These are phyloP conservation scores for Chaetomium cochliodes DNA, from an alignment of 495 filamentous ascomycete species.

Conservation along the genomic window DNA sequence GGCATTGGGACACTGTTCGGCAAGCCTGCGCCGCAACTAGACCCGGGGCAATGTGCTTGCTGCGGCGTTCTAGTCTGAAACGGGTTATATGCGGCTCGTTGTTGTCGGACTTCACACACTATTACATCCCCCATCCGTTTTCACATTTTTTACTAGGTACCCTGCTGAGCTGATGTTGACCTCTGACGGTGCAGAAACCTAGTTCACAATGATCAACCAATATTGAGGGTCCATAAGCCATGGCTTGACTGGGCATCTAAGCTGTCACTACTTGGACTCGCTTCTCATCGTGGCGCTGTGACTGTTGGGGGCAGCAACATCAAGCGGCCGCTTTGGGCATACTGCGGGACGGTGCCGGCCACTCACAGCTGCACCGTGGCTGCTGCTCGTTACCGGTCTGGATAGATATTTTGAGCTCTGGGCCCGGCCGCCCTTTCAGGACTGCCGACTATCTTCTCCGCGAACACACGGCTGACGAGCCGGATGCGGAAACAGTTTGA, in stretches of 20 bases:
- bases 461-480: not conserved
- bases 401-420: not conserved
- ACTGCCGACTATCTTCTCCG: not conserved
- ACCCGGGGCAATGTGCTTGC: not conserved
- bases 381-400: not conserved
- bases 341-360: not conserved
- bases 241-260: no score
- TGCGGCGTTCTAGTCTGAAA: not conserved
- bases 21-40: not conserved
- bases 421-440: not conserved
- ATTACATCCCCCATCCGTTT: not conserved
- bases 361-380: conserved; percentile 2
- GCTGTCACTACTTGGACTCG: not conserved
- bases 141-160: not conserved
- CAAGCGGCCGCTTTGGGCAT: not conserved
- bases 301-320: not conserved
- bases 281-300: not conserved
- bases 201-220: not conserved
- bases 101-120: not conserved
- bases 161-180: not conserved
- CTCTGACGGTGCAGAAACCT: not conserved
- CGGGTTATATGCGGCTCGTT: not conserved
- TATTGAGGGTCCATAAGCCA: not conserved
- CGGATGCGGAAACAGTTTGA: not conserved
- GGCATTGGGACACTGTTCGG: not conserved